These are phyloP conservation scores for Wickerhamiella azyma DNA, from an alignment of 805 yeast species.

Conservation along the genomic window DNA sequence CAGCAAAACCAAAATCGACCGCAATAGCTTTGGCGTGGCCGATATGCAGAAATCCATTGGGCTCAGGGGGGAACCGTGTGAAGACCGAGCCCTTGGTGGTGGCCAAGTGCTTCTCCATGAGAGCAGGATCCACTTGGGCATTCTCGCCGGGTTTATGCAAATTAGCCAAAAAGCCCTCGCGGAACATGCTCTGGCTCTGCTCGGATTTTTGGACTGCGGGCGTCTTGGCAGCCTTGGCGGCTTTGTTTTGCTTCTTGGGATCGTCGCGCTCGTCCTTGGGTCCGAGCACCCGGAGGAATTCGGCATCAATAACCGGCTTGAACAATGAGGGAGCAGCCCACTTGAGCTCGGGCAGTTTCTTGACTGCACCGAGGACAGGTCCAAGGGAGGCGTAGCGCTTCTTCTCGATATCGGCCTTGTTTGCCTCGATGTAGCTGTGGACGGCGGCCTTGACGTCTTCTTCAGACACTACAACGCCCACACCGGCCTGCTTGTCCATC, in stretches of 20 bases:
- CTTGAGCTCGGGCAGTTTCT: conserved; percentile 58
- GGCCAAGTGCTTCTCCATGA: conserved; percentile 65
- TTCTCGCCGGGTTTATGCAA: conserved; percentile 92
- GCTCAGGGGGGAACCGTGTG: conserved; percentile 98
- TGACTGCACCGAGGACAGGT: conserved; percentile 59
- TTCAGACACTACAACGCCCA: conserved; percentile 62
- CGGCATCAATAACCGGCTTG: conserved; percentile 75
- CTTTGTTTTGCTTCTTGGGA: conserved; percentile 27
- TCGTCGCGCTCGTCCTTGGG: conserved; percentile 92
- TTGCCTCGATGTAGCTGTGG: conserved; percentile 41
- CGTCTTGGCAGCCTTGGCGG: conserved; percentile 15
- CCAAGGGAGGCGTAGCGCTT: conserved; percentile 75
- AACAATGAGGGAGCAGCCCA: conserved; percentile 86
- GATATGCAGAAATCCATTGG: conserved; percentile 92
- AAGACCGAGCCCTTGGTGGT: conserved; percentile 71
- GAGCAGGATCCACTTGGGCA: conserved; percentile 77
- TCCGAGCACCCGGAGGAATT: conserved; percentile 60
- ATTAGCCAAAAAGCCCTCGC: conserved; percentile 91
- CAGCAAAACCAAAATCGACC: conserved; percentile 96
- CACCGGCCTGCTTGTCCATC: conserved; percentile 49
- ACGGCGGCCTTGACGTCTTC: conserved; percentile 51
- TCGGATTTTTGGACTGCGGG: conserved; percentile 16
- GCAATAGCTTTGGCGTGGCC: conserved; percentile 97
- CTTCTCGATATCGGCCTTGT: conserved; percentile 46
- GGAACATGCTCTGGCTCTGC: conserved; percentile 43